Evolutionary conservation across 306 rosid genomes (phyloP).

Genomic region (Fragaria vesca): DNA sequence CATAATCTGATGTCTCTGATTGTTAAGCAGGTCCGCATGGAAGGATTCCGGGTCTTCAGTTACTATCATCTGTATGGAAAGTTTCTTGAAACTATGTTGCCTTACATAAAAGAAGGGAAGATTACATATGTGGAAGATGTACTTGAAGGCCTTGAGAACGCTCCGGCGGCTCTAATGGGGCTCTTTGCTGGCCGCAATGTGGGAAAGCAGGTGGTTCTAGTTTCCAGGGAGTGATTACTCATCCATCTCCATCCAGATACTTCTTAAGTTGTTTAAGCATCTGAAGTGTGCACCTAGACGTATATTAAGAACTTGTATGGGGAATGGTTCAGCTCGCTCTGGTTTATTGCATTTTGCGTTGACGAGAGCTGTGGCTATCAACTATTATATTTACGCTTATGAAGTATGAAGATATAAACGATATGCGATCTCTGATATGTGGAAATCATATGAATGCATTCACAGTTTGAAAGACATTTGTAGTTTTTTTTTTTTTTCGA

Average conservation of each 20-base stretch:
- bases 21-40: neutral
- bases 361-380: too few species aligned
- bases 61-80: neutral
- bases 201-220: neutral
- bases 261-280: neutral
- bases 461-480: too few species aligned
- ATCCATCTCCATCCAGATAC: neutral
- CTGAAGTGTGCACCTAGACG: too few species aligned
- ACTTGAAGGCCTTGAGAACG: neutral
- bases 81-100: neutral
- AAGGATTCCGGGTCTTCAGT: neutral
- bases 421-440: too few species aligned
- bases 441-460: too few species aligned
- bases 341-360: too few species aligned
- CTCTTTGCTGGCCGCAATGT: neutral
- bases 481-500: too few species aligned
- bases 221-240: neutral
- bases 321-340: too few species aligned
- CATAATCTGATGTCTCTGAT: slow-evolving; percentile 2
- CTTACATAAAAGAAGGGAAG: slow-evolving; percentile 2
- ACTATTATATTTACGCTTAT: too few species aligned
- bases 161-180: neutral
- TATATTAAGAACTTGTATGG: too few species aligned
- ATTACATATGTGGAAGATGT: slow-evolving; percentile 1
- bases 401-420: too few species aligned